Conservation (phyloP, 495 filamentous ascomycete genomes). For the Terfezia claveryi region DNA sequence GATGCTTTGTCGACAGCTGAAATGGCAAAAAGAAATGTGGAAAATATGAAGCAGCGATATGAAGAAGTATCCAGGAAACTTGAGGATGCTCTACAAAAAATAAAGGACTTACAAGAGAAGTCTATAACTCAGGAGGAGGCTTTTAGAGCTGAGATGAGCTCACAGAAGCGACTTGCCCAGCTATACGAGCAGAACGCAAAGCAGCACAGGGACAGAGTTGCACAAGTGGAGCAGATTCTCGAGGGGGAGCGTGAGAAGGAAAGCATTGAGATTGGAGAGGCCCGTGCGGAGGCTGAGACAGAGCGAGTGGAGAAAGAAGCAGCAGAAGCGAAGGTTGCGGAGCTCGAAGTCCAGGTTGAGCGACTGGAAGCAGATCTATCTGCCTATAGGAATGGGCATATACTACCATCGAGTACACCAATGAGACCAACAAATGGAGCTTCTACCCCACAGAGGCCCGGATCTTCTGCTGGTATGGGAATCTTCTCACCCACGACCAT, state of each 20-base stretch:
- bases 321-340: constrained; percentile 44
- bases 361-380: constrained; percentile 33
- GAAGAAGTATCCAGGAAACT: constrained; percentile 70
- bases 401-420: constrained; percentile 28
- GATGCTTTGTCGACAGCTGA: constrained; percentile 57
- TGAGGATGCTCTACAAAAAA: constrained; percentile 55
- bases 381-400: constrained; percentile 13
- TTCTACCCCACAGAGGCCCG: constrained; percentile 27
- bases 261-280: constrained; percentile 53
- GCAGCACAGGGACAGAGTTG: constrained; percentile 55
- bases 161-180: constrained; percentile 54
- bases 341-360: constrained; percentile 53
- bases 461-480: constrained; percentile 13
- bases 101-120: constrained; percentile 69
- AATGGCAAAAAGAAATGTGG: constrained; percentile 53
- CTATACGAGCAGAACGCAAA: constrained; percentile 64
- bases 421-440: constrained; percentile 32
- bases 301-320: constrained; percentile 50
- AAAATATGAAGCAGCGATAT: constrained; percentile 52
- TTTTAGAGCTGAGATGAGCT: constrained; percentile 64
- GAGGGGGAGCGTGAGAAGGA: constrained; percentile 63
- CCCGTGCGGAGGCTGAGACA: constrained; percentile 61
- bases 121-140: constrained; percentile 55
- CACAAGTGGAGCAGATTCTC: constrained; percentile 55
- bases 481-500: constrained; percentile 36